Evolutionary conservation across 176 grass and related monocot genomes (phyloP).

Genomic region (Leersia perrieri): DNA sequence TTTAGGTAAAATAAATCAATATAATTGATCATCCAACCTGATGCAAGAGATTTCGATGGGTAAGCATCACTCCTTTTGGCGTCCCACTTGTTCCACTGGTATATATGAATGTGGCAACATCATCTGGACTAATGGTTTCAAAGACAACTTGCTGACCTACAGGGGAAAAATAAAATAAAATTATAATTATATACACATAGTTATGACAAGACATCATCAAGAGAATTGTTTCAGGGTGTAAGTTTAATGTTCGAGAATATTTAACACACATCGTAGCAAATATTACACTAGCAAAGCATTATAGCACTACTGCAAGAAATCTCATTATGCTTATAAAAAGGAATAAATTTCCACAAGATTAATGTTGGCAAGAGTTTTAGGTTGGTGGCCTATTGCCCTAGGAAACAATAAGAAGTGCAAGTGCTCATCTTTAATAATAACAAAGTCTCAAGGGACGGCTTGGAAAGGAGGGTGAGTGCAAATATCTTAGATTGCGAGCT

Average conservation of each 20-base stretch:
- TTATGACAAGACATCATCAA: background rate
- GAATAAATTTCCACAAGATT: background rate
- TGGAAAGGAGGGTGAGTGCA: background rate
- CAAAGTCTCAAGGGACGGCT: background rate
- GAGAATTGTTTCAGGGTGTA: background rate
- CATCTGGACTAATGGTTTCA: slow-evolving; percentile 70
- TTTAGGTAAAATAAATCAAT: too few relatives aligned
- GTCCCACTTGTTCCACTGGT: slow-evolving; percentile 92
- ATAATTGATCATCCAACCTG: slow-evolving; percentile 51
- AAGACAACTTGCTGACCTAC: slow-evolving; percentile 44
- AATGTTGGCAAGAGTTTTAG: background rate
- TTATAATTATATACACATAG: background rate
- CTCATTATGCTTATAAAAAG: background rate
- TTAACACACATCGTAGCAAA: background rate
- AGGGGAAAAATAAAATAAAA: background rate
- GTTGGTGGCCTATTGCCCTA: background rate
- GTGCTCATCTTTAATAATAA: slow-evolving; percentile 4
- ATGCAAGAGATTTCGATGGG: slow-evolving; percentile 89
- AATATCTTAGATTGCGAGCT: background rate
- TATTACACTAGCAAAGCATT: background rate
- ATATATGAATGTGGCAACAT: slow-evolving; percentile 94
- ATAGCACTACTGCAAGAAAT: background rate
- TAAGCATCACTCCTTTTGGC: slow-evolving; percentile 95
- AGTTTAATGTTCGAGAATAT: slow-evolving; percentile 13
- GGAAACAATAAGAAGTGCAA: slow-evolving; percentile 3